phyloP scores from a whole-genome alignment of 1,284 basidiomycete genomes.

The Sanghuangporus baumii region DNA sequence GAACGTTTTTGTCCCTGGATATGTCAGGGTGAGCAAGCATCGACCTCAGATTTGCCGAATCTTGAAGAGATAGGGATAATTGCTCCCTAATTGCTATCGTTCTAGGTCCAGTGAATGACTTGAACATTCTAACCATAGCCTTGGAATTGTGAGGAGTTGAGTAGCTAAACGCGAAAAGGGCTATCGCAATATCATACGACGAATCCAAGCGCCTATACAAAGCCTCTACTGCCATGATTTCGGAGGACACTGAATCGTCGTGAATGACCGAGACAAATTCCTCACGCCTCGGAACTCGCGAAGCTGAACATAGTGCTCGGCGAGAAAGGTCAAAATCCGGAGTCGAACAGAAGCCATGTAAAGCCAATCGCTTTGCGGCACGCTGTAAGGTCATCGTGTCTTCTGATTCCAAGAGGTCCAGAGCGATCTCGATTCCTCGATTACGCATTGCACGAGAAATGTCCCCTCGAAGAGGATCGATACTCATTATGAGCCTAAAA shows the following conservation, averaged over 20 bases:
- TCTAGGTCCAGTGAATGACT: not conserved
- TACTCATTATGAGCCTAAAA: conserved; percentile 93
- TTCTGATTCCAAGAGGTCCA: conserved; percentile 23
- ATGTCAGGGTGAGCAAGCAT: not conserved
- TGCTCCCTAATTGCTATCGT: not conserved
- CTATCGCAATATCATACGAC: not conserved
- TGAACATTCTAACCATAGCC: not conserved
- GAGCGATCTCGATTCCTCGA: conserved; percentile 84
- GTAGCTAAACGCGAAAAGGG: not conserved
- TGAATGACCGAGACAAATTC: not conserved
- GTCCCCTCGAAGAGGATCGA: conserved; percentile 90
- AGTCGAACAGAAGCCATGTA: not conserved
- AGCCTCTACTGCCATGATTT: not conserved
- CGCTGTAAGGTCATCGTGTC: not conserved
- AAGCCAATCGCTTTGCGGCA: conserved; percentile 9
- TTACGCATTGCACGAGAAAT: conserved; percentile 98
- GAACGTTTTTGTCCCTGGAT: not conserved
- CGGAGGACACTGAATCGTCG: not conserved
- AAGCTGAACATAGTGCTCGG: not conserved
- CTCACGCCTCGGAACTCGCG: not conserved
- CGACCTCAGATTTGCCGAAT: not conserved
- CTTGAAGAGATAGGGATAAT: not conserved
- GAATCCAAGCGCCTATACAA: not conserved
- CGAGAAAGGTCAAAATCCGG: conserved; percentile 4
- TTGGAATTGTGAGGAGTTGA: not conserved